These are phyloP conservation scores for Pichia paraexigua DNA, from an alignment of 805 yeast species.

Conservation along the genomic window DNA sequence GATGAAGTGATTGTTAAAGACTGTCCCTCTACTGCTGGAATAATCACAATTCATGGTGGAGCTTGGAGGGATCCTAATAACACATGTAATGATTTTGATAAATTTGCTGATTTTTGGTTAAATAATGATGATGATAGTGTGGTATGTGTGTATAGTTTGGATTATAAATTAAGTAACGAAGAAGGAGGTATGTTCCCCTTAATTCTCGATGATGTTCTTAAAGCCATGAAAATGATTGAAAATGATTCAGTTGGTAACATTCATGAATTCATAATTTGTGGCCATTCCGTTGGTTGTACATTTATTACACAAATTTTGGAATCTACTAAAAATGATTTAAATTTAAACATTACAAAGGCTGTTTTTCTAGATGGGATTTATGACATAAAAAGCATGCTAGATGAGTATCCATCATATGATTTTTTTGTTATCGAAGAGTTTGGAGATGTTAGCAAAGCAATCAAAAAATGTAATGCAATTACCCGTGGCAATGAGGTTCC, in stretches of 20 bases:
- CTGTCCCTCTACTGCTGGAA: neutral
- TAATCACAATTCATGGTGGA: conserved; percentile 67
- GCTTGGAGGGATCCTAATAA: conserved; percentile 74
- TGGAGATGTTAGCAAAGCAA: conserved; percentile 14
- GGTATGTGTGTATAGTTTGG: conserved; percentile 33
- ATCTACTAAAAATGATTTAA: neutral
- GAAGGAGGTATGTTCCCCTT: conserved; percentile 43
- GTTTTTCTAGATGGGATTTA: conserved; percentile 66
- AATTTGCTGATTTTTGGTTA: conserved; percentile 15
- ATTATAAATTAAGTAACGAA: conserved; percentile 62
- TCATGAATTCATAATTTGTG: conserved; percentile 35
- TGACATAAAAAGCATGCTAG: conserved; percentile 40
- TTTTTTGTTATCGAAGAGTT: conserved; percentile 57
- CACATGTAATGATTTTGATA: conserved; percentile 48
- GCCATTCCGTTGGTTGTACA: conserved; percentile 82
- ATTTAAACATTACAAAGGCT: conserved; percentile 18
- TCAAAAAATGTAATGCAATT: conserved; percentile 13
- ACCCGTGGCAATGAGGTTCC: conserved; percentile 3
- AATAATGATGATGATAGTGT: neutral
- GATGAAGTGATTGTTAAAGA: too few relatives aligned
- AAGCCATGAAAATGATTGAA: conserved; percentile 30
- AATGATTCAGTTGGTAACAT: conserved; percentile 14
- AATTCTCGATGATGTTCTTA: conserved; percentile 48
- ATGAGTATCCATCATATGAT: conserved; percentile 54
- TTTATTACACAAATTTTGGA: conserved; percentile 46